Evolutionary conservation across 139 green algal species (phyloP), one percentile per base, ranked within the genome.

Genomic region (Volvox reticuliferus): DNA sequence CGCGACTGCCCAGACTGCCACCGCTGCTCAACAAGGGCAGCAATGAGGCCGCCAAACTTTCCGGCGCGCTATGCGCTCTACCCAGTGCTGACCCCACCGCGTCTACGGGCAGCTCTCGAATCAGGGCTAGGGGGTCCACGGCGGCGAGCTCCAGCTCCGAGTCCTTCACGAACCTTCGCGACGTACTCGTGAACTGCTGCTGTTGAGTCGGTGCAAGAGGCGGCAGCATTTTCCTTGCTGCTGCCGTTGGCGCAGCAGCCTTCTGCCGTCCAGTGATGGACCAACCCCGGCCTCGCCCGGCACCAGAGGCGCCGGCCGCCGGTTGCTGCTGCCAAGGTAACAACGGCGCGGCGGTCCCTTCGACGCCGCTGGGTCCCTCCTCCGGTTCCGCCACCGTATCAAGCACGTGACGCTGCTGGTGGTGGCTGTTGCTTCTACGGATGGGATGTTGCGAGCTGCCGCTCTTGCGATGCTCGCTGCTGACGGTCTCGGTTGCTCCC

Each of bases 41-140:
- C 36, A 20, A n/a, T 36, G 26, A 79, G 20, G 44, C 28, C 6
- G 32, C 30, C 12, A 36, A 12, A 76, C 50, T 85, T 71, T 90
- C 86, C 17, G 86, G 86, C 19, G 86, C 86, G 86, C 86, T 90
- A 76, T 90, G 86, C n/a, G 73, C 69, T 0, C 69, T 30, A 1
- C 84, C 36, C 36, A 82, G 65, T 28, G 65, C 65, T 28, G 65
- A 24, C 26, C 81, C 61, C 55, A 17, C 18, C 30, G 81, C 18
- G 24, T 3, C 35, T 21, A 2, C 6, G 12, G 86, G 86, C 32
- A 90, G 75, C 55, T 84, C 86, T 9, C 86, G 73, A 30, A 90
- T 76, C 16, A 90, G 22, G 2, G 75, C 73, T 12, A 90, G 75
- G 30, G 86, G 86, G 26, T 90, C 86, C 55, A 85, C 37, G 1